These are phyloP conservation scores for Purpureocillium takamizusanense DNA, from an alignment of 2,329 filamentous ascomycete genomes.

Conservation along the genomic window DNA sequence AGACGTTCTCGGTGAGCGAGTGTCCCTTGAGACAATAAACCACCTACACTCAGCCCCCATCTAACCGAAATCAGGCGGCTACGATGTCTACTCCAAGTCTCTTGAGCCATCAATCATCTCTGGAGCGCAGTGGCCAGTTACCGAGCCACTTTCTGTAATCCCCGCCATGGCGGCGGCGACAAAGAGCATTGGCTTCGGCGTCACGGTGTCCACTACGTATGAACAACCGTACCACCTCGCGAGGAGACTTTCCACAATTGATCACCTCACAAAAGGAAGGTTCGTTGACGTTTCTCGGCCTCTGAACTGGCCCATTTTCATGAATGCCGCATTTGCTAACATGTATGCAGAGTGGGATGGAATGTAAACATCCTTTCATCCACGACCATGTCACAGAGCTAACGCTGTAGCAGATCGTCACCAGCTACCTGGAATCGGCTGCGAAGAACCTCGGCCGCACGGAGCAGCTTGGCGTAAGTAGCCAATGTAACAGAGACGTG, in stretches of 20 bases:
- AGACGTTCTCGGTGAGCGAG: constrained; percentile 47
- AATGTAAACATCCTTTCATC: constrained; percentile 28
- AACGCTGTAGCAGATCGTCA: constrained; percentile 42
- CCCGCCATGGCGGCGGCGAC: constrained; percentile 64
- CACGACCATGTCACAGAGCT: constrained; percentile 13
- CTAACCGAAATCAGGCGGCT: constrained; percentile 36
- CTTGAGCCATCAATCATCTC: constrained; percentile 52
- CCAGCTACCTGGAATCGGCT: constrained; percentile 61
- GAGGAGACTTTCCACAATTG: constrained; percentile 54
- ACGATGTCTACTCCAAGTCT: constrained; percentile 59
- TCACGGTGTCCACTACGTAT: constrained; percentile 62
- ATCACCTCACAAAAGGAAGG: constrained; percentile 58
- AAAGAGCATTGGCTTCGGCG: constrained; percentile 58
- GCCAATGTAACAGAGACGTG: too few species aligned
- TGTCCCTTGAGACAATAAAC: not conserved
- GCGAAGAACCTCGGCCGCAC: constrained; percentile 54
- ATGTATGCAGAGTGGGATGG: constrained; percentile 38
- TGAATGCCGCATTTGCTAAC: too few species aligned
- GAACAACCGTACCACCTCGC: constrained; percentile 64
- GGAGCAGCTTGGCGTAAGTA: constrained; percentile 33
- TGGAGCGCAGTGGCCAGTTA: constrained; percentile 62
- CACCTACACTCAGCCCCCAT: too few species aligned
- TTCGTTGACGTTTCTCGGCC: too few species aligned
- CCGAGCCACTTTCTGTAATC: constrained; percentile 56
- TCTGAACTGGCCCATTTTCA: too few species aligned